phyloP scores from a whole-genome alignment of 2,329 filamentous ascomycete species.

The Aspergillus sp. region DNA sequence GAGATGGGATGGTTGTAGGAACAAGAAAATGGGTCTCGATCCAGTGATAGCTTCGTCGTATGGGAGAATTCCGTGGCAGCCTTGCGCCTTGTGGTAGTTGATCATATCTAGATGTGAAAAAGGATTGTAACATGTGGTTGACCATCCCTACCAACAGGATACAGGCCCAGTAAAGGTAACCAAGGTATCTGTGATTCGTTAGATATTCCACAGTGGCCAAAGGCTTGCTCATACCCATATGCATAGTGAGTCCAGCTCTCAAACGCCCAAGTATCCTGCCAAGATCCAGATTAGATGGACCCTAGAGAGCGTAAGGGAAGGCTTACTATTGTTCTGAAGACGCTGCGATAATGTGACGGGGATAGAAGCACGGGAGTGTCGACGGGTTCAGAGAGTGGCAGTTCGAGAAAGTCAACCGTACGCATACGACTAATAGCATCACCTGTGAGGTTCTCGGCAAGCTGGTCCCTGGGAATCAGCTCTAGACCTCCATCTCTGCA shows the following conservation, averaged over 20 bases:
- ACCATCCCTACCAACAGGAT: conserved; percentile 37
- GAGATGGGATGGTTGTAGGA: conserved; percentile 45
- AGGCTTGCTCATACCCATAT: conserved; percentile 33
- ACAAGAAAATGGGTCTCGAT: conserved; percentile 41
- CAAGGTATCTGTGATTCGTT: conserved; percentile 23
- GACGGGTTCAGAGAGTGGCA: conserved; percentile 20
- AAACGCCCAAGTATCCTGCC: conserved; percentile 32
- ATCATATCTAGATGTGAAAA: conserved; percentile 16
- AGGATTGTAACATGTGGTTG: conserved; percentile 27
- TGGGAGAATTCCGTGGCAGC: conserved; percentile 4
- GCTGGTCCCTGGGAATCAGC: conserved; percentile 26
- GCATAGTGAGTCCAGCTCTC: conserved; percentile 36
- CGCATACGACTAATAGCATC: conserved; percentile 35
- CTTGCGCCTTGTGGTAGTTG: neutral
- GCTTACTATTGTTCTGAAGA: conserved; percentile 37
- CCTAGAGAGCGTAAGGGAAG: rapidly evolving
- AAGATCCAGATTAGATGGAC: neutral
- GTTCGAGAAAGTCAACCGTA: conserved; percentile 31
- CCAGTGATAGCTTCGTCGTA: conserved; percentile 28
- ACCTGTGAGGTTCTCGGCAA: conserved; percentile 34
- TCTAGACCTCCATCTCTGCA: conserved; percentile 28
- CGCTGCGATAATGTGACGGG: conserved; percentile 25
- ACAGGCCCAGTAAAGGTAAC: conserved; percentile 43
- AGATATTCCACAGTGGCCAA: neutral
- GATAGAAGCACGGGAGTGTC: conserved; percentile 34